A percentile compares a stretch with the other conserved stretches of the same genome.
Evolutionary conservation across 2,329 filamentous ascomycete species (phyloP).

Genomic region (Cladosporium sp.): DNA sequence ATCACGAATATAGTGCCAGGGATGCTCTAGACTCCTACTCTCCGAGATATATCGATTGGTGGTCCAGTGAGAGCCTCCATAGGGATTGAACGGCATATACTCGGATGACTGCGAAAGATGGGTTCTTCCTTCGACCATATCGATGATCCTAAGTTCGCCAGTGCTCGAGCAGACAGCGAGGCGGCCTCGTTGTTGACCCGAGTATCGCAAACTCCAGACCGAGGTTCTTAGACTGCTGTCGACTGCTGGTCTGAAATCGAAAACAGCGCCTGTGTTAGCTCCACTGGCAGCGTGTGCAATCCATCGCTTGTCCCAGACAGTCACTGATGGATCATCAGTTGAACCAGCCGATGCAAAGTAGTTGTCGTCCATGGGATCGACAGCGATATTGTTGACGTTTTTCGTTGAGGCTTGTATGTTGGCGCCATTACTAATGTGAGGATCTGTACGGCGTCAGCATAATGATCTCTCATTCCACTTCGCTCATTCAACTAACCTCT

Average conservation of each 20-base stretch:
- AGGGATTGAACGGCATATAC: constrained; percentile 31
- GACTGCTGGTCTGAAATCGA: constrained; percentile 60
- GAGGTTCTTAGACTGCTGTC: constrained; percentile 51
- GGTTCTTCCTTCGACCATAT: constrained; percentile 33
- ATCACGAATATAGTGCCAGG: constrained; percentile 49
- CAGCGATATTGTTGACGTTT: constrained; percentile 68
- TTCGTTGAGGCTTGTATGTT: constrained; percentile 54
- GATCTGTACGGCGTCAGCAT: neutral
- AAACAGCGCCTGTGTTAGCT: constrained; percentile 57
- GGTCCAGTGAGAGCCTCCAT: constrained; percentile 42
- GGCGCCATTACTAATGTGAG: constrained; percentile 18
- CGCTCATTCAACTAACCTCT: constrained; percentile 56
- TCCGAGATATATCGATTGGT: constrained; percentile 49
- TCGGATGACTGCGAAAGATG: constrained; percentile 24
- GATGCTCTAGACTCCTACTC: constrained; percentile 46
- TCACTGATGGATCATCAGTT: constrained; percentile 71
- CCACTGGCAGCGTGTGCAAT: constrained; percentile 49
- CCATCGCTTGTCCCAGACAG: constrained; percentile 74
- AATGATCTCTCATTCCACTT: too few species aligned
- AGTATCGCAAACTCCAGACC: constrained; percentile 66
- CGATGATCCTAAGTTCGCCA: constrained; percentile 56
- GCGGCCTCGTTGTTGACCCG: constrained; percentile 58
- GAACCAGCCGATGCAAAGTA: constrained; percentile 79
- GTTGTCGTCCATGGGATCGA: constrained; percentile 78
- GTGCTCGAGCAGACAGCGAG: constrained; percentile 61